phyloP scores from a whole-genome alignment of 1,284 basidiomycete species.

The Mrakiaceae sp. region DNA sequence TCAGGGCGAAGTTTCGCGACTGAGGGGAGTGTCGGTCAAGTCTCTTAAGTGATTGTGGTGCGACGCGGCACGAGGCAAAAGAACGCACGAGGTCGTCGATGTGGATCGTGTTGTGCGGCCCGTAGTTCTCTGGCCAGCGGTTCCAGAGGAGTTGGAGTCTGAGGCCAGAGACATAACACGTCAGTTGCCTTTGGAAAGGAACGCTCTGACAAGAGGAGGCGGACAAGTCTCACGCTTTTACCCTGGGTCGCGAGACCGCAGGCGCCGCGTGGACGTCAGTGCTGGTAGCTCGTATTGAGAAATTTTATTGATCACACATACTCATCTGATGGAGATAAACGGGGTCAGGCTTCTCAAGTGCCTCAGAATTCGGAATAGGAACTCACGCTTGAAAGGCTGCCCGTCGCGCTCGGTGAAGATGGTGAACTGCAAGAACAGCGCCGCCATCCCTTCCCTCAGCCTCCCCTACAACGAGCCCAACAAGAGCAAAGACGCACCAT shows the following conservation, averaged over 20 bases:
- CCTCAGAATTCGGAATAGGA: too few species aligned
- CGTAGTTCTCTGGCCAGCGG: constrained; percentile 64
- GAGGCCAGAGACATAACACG: constrained; percentile 2
- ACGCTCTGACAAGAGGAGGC: too few species aligned
- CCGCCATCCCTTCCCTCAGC: not conserved
- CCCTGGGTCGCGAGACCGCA: too few species aligned
- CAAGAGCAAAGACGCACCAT: constrained; percentile 49
- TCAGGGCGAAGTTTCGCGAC: constrained; percentile 76
- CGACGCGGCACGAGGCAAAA: not conserved
- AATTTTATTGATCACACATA: too few species aligned
- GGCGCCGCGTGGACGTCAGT: too few species aligned
- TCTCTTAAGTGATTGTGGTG: not conserved
- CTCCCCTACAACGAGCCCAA: not conserved
- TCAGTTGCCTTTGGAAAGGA: too few species aligned
- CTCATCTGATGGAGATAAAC: too few species aligned
- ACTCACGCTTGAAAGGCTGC: constrained; percentile 60
- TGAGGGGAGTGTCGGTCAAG: constrained; percentile 25
- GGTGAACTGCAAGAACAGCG: constrained; percentile 13
- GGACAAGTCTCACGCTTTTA: too few species aligned
- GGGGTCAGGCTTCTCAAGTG: too few species aligned
- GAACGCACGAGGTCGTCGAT: constrained; percentile 56
- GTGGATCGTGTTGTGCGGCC: constrained; percentile 50
- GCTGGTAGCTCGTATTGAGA: too few species aligned
- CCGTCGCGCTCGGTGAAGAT: constrained; percentile 57
- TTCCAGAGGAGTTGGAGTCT: constrained; percentile 79